Percentiles rank a stretch among this genome's conserved stretches.
phyloP scores from a whole-genome alignment of 1,284 basidiomycete species.

The Melampsora occidentalis region DNA sequence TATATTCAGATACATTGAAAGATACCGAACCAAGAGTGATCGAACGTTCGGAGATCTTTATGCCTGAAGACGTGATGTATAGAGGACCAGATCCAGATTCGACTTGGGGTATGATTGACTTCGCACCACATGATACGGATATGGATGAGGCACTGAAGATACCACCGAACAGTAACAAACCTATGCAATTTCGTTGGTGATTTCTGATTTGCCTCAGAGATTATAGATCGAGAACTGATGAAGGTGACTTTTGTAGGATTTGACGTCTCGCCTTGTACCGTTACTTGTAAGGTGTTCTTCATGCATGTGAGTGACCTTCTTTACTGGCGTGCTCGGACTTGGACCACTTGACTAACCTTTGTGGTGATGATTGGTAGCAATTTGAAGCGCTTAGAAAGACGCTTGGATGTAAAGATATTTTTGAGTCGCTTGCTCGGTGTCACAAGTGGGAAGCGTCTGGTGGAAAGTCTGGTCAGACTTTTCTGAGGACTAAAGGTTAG shows the following conservation, averaged over 20 bases:
- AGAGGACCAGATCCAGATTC: conserved; percentile 55
- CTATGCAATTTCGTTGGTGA: conserved; percentile 43
- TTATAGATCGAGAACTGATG: neutral
- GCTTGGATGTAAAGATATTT: conserved; percentile 88
- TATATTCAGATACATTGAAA: conserved; percentile 53
- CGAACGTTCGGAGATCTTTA: conserved; percentile 59
- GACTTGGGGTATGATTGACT: conserved; percentile 48
- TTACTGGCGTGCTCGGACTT: neutral
- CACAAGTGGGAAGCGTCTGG: conserved; percentile 94
- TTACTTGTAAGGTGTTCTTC: conserved; percentile 44
- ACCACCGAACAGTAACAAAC: conserved; percentile 44
- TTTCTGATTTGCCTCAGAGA: neutral
- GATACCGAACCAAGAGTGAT: conserved; percentile 60
- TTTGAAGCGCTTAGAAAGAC: conserved; percentile 89
- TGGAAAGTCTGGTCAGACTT: conserved; percentile 94
- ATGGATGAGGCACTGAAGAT: conserved; percentile 65
- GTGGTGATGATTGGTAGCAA: conserved; percentile 67
- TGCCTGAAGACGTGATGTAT: conserved; percentile 79
- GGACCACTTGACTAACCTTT: neutral
- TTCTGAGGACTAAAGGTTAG: conserved; percentile 86
- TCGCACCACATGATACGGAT: conserved; percentile 52
- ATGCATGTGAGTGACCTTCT: conserved; percentile 39
- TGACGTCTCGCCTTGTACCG: conserved; percentile 38
- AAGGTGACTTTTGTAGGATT: conserved; percentile 14
- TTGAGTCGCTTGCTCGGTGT: conserved; percentile 88